Evolutionary conservation across 2,329 filamentous ascomycete genomes (phyloP).

Genomic region (Calonectria fujianensis): DNA sequence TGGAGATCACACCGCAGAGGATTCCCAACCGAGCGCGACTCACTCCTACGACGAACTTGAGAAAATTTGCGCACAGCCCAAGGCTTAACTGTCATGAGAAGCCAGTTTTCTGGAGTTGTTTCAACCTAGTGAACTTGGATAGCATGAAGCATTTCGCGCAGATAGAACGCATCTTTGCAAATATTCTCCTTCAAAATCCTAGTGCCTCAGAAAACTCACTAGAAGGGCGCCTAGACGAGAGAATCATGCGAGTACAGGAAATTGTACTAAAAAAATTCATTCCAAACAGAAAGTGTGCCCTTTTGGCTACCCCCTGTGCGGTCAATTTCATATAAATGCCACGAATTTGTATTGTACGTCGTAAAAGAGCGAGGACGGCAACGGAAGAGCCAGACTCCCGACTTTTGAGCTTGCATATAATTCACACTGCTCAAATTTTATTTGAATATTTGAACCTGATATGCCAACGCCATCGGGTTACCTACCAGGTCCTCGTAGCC

Average conservation of each 20-base stretch:
- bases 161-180: not conserved
- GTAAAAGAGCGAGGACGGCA: no score
- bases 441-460: not conserved
- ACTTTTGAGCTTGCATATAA: not conserved
- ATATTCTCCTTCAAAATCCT: not conserved
- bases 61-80: not conserved
- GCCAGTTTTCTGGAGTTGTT: not conserved
- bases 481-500: not conserved
- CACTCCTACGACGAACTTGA: constrained; percentile 56
- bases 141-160: not conserved
- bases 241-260: not conserved
- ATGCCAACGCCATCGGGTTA: not conserved
- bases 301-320: not conserved
- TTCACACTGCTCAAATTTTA: not conserved
- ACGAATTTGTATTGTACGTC: not conserved
- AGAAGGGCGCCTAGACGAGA: not conserved
- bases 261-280: not conserved
- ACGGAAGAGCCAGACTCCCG: not conserved
- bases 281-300: not conserved
- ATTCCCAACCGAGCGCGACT: constrained; percentile 55
- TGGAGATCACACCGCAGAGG: constrained; percentile 56
- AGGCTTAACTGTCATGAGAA: not conserved
- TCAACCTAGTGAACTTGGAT: not conserved
- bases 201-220: no score
- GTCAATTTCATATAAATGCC: not conserved